phyloP scores from a whole-genome alignment of 2,329 filamentous ascomycete species.

The Akanthomyces muscarius region DNA sequence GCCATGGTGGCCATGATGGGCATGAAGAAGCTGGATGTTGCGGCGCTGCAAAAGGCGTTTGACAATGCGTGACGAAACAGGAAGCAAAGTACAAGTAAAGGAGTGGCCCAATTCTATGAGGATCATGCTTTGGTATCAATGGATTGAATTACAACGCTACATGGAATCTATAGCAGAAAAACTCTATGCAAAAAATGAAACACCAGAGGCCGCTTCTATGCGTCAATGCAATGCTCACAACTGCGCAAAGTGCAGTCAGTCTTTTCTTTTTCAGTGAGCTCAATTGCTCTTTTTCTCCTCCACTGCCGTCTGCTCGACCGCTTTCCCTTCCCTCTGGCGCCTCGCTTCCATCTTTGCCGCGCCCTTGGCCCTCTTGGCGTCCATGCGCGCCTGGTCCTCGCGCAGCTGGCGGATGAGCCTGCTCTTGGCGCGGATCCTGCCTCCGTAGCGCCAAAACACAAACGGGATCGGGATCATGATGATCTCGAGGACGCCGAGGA shows the following conservation, averaged over 20 bases:
- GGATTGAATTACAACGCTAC: conserved; percentile 5
- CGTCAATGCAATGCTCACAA: not conserved
- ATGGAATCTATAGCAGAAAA: not conserved
- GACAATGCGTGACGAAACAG: not conserved
- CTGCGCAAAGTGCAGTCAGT: not conserved
- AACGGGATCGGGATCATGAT: conserved; percentile 69
- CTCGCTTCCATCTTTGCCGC: not conserved
- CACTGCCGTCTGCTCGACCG: not conserved
- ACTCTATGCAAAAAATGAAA: not conserved
- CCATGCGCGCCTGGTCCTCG: conserved; percentile 33
- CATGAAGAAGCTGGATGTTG: conserved; percentile 16
- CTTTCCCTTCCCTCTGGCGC: conserved; percentile 4
- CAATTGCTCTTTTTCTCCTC: not conserved
- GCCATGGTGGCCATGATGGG: conserved; percentile 22
- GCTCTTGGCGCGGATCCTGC: conserved; percentile 43
- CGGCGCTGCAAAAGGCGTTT: conserved; percentile 10
- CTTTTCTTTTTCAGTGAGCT: not conserved
- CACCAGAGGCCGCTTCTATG: not conserved
- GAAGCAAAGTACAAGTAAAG: not conserved
- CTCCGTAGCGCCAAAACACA: conserved; percentile 61
- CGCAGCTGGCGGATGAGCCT: conserved; percentile 38
- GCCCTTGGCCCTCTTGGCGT: conserved; percentile 11
- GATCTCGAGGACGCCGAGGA: conserved; percentile 65
- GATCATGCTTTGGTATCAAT: not conserved
- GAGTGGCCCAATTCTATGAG: no score